Conservation (phyloP, 1,284 basidiomycete species). For the Ustilago tritici region DNA sequence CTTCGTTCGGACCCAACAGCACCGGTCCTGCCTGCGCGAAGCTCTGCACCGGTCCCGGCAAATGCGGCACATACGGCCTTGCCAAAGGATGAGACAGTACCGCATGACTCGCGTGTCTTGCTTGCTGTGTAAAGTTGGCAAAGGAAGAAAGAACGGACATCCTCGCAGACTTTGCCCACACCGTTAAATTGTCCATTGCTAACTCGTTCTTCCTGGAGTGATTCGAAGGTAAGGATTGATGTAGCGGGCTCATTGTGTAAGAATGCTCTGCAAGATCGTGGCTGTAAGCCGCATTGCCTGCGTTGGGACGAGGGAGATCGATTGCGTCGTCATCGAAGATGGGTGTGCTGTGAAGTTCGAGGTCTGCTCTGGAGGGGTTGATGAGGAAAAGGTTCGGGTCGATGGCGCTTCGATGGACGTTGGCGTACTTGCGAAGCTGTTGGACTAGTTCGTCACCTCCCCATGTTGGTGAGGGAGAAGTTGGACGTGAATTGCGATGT, state of each 20-base stretch:
- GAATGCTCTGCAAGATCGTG: constrained; percentile 49
- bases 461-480: constrained; percentile 66
- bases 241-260: constrained; percentile 43
- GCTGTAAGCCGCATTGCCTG: constrained; percentile 27
- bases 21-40: constrained; percentile 66
- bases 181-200: constrained; percentile 55
- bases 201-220: constrained; percentile 31
- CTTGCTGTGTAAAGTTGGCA: constrained; percentile 64
- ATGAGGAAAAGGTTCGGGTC: constrained; percentile 87
- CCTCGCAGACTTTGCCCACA: constrained; percentile 63
- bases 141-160: constrained; percentile 63
- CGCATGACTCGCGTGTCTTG: constrained; percentile 58
- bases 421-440: constrained; percentile 73
- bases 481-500: constrained; percentile 15
- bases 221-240: constrained; percentile 38
- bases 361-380: constrained; percentile 88
- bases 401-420: constrained; percentile 81
- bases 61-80: constrained; percentile 51
- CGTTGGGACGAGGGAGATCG: constrained; percentile 31
- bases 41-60: constrained; percentile 54
- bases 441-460: constrained; percentile 75
- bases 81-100: constrained; percentile 60
- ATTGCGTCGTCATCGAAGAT: constrained; percentile 70
- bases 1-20: constrained; percentile 55
- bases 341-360: constrained; percentile 79